phyloP scores from a whole-genome alignment of 805 yeast species.

The Suhomyces prunicola region DNA sequence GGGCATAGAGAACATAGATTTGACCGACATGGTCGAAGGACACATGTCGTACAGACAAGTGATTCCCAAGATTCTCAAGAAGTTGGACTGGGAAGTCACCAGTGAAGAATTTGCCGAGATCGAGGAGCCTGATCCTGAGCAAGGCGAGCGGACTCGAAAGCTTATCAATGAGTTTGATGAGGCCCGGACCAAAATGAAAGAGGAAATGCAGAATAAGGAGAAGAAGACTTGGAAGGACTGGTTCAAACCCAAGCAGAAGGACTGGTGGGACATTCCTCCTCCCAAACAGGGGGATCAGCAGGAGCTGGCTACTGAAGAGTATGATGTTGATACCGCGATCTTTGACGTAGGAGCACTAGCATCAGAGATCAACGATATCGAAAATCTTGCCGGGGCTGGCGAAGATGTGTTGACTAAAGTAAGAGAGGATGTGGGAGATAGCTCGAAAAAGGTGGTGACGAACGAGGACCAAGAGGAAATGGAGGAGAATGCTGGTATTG shows the following conservation, averaged over 20 bases:
- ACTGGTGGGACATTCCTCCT: conserved; percentile 54
- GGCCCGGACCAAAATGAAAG: conserved; percentile 62
- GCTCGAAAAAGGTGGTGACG: conserved; percentile 5
- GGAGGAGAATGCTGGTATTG: background rate
- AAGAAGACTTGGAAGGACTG: conserved; percentile 48
- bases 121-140: conserved; percentile 92
- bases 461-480: conserved; percentile 22
- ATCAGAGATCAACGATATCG: conserved; percentile 45
- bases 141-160: conserved; percentile 76
- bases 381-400: conserved; percentile 27
- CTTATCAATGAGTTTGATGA: conserved; percentile 82
- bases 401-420: conserved; percentile 14
- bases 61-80: conserved; percentile 75
- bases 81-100: conserved; percentile 74
- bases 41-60: conserved; percentile 97
- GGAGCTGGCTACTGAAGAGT: conserved; percentile 11
- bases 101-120: conserved; percentile 93
- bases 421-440: conserved; percentile 12
- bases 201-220: conserved; percentile 33
- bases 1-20: conserved; percentile 80
- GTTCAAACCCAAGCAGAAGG: conserved; percentile 48
- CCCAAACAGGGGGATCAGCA: background rate
- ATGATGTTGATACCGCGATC: conserved; percentile 19
- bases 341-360: conserved; percentile 46
- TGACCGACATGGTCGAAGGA: conserved; percentile 84